Evolutionary conservation across 352 stramenopile genomes (phyloP).

Genomic region (Elongisporangium senticosum): DNA sequence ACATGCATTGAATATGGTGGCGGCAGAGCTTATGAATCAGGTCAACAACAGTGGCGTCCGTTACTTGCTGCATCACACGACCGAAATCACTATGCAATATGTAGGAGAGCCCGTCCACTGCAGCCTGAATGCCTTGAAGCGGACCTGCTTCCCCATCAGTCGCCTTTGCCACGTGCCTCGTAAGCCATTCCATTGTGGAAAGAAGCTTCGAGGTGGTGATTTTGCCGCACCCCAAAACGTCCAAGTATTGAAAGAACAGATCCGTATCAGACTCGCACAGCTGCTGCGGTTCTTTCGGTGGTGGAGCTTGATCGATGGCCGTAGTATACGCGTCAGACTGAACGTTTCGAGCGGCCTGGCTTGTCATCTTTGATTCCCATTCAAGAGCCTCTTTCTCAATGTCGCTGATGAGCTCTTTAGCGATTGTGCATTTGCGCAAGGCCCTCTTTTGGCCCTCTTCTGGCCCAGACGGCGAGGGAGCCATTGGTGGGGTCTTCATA

Average conservation of each 20-base stretch:
- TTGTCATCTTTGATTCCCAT: slow-evolving; percentile 11
- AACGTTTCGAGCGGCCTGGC: neutral
- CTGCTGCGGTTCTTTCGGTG: neutral
- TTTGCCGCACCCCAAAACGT: slow-evolving; percentile 42
- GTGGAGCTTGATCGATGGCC: neutral
- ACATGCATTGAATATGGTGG: slow-evolving; percentile 60
- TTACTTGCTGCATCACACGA: slow-evolving; percentile 29
- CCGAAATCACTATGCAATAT: slow-evolving; percentile 29
- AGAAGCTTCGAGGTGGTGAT: slow-evolving; percentile 30
- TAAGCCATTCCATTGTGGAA: slow-evolving; percentile 34
- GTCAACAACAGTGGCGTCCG: slow-evolving; percentile 26
- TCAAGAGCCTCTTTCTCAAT: slow-evolving; percentile 28
- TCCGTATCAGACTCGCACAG: neutral
- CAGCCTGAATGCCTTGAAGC: slow-evolving; percentile 11
- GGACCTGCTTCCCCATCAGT: neutral
- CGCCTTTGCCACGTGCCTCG: slow-evolving; percentile 25
- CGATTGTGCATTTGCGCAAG: slow-evolving; percentile 30
- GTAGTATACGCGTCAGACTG: neutral
- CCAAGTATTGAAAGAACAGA: slow-evolving; percentile 46
- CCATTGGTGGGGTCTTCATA: slow-evolving; percentile 16
- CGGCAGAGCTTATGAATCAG: slow-evolving; percentile 43
- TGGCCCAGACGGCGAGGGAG: slow-evolving; percentile 9
- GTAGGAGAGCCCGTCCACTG: slow-evolving; percentile 9
- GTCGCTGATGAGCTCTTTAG: slow-evolving; percentile 25
- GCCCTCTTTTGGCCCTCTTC: slow-evolving; percentile 25